Percentiles rank a stretch among this genome's conserved stretches.
Evolutionary conservation across 2,329 filamentous ascomycete species (phyloP).

Genomic region (Xylariaceae sp.): DNA sequence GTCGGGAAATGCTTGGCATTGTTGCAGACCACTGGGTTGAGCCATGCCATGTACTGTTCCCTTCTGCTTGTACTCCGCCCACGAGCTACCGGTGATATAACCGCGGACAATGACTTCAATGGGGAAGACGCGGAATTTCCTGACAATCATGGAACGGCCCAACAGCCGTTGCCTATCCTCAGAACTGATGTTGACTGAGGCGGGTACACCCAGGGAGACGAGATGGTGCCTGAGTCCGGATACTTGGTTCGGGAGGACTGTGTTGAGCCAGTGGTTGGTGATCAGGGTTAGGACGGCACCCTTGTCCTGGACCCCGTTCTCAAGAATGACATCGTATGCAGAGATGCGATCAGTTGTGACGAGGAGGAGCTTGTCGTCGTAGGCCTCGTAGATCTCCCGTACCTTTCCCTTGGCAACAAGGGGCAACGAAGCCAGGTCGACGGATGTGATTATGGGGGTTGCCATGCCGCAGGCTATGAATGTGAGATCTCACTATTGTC

Average conservation of each 20-base stretch:
- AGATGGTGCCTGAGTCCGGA: conserved; percentile 53
- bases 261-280: conserved; percentile 52
- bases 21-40: conserved; percentile 64
- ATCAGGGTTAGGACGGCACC: conserved; percentile 49
- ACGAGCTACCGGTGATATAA: conserved; percentile 84
- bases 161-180: conserved; percentile 53
- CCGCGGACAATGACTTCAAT: conserved; percentile 74
- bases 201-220: conserved; percentile 35
- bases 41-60: conserved; percentile 79
- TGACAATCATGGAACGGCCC: conserved; percentile 74
- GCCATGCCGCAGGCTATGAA: conserved; percentile 4
- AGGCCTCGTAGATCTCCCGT: conserved; percentile 74
- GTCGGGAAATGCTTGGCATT: conserved; percentile 66
- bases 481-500: too few relatives aligned
- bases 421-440: conserved; percentile 14
- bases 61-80: conserved; percentile 68
- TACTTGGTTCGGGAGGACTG: conserved; percentile 42
- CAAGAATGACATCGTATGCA: conserved; percentile 71
- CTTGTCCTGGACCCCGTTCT: conserved; percentile 61
- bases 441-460: conserved; percentile 12
- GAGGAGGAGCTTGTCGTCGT: conserved; percentile 72
- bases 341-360: conserved; percentile 88
- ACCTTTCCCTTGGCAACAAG: conserved; percentile 60
- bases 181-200: conserved; percentile 28
- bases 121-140: conserved; percentile 70